Percentiles rank a stretch among this genome's conserved stretches.
Evolutionary conservation across 768 basidiomycete genomes (phyloP).

Genomic region (Tulasnella sp.): DNA sequence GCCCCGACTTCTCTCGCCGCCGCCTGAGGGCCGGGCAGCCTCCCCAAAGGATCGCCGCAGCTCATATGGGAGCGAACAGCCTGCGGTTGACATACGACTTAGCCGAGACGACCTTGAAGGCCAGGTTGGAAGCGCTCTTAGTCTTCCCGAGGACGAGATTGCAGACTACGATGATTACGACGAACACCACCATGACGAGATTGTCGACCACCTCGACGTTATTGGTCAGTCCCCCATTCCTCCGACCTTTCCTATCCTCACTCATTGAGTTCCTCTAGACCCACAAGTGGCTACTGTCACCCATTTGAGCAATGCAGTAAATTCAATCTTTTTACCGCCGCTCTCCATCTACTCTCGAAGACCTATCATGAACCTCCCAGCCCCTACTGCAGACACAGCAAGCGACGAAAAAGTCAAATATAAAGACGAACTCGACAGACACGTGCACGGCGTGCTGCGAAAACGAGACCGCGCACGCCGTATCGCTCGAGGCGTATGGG

Average conservation of each 20-base stretch:
- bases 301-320: constrained; percentile 73
- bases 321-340: constrained; percentile 73
- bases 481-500: constrained; percentile 68
- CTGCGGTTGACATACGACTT: constrained; percentile 15
- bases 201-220: constrained; percentile 79
- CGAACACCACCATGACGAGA: constrained; percentile 62
- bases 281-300: constrained; percentile 71
- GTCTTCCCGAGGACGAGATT: constrained; percentile 14
- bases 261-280: constrained; percentile 44
- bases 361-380: constrained; percentile 60
- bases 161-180: constrained; percentile 30
- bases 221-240: constrained; percentile 50
- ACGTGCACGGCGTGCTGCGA: constrained; percentile 71
- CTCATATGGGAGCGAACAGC: constrained; percentile 19
- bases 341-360: constrained; percentile 65
- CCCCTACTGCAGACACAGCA: constrained; percentile 32
- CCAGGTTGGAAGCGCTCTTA: constrained; percentile 26
- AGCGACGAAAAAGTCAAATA: constrained; percentile 40
- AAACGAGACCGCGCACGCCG: constrained; percentile 58
- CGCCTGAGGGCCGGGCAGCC: neutral
- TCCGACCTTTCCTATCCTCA: neutral
- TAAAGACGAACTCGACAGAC: constrained; percentile 56
- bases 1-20: constrained; percentile 13
- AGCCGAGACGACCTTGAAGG: constrained; percentile 24
- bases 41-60: constrained; percentile 9